These are phyloP conservation scores for Urtica urens DNA, from an alignment of 306 rosid genomes.

Conservation along the genomic window DNA sequence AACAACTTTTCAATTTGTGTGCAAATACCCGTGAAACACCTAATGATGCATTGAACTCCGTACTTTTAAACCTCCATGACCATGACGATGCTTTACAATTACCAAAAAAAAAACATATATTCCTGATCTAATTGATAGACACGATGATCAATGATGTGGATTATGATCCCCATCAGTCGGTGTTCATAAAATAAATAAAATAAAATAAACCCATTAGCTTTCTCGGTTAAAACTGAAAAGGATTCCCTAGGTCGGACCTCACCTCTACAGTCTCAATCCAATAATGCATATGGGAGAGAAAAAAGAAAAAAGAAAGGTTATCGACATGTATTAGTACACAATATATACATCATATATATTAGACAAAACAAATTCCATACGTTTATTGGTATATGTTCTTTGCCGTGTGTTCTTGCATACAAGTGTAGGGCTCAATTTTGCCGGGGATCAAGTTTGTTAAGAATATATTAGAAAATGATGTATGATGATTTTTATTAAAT, in stretches of 20 bases:
- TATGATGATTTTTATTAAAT: neutral
- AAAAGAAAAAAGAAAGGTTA: constrained; percentile 7
- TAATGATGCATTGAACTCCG: constrained; percentile 31
- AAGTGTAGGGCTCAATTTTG: constrained; percentile 14
- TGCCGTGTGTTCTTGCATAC: constrained; percentile 16
- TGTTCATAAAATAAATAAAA: neutral
- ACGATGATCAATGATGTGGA: neutral
- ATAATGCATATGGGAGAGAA: constrained; percentile 18
- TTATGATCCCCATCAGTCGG: neutral
- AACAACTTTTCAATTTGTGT: constrained; percentile 37
- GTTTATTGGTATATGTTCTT: constrained; percentile 36
- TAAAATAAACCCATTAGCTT: neutral
- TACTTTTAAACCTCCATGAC: constrained; percentile 22
- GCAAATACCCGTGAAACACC: constrained; percentile 36
- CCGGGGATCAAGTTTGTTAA: neutral
- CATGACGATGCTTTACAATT: constrained; percentile 8
- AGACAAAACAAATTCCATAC: constrained; percentile 29
- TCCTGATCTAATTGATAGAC: constrained; percentile 16
- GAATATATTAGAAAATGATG: constrained; percentile 3
- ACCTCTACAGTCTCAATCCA: constrained; percentile 12
- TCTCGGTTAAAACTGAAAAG: constrained; percentile 3
- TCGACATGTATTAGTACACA: constrained; percentile 11
- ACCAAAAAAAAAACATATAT: constrained; percentile 23
- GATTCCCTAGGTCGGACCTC: constrained; percentile 37
- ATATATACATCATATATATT: constrained; percentile 1